These are phyloP conservation scores for Lipomyces starkeyi DNA, from an alignment of 805 yeast genomes.

Conservation along the genomic window DNA sequence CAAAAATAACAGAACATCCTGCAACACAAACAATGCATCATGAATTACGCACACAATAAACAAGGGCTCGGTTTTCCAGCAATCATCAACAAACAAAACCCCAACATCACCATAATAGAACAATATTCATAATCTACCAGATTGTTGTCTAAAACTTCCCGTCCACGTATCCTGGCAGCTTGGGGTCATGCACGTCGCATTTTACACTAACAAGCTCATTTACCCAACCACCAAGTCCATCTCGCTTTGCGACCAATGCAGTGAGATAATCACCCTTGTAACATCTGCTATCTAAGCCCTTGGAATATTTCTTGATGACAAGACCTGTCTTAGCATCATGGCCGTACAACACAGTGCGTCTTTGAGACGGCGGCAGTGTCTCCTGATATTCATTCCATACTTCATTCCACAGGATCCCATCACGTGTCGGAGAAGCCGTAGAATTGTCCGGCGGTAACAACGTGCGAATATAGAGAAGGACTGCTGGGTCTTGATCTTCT, in stretches of 20 bases:
- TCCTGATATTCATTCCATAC: slow-evolving; percentile 42
- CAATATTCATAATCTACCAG: neutral
- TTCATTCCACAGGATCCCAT: slow-evolving; percentile 41
- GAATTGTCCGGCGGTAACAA: slow-evolving; percentile 69
- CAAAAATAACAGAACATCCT: too few species aligned
- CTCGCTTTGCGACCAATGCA: slow-evolving; percentile 56
- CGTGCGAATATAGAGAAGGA: slow-evolving; percentile 71
- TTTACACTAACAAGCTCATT: slow-evolving; percentile 34
- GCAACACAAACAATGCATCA: too few species aligned
- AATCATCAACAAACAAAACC: neutral
- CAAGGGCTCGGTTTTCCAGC: neutral
- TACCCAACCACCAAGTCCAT: slow-evolving; percentile 38
- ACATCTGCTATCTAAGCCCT: slow-evolving; percentile 86
- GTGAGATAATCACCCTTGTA: slow-evolving; percentile 72
- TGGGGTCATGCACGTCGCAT: slow-evolving; percentile 38
- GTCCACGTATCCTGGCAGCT: slow-evolving; percentile 37
- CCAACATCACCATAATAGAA: neutral
- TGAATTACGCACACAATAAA: too few species aligned
- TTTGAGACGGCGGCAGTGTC: slow-evolving; percentile 41
- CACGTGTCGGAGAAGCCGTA: slow-evolving; percentile 55
- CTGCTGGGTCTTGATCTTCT: slow-evolving; percentile 64
- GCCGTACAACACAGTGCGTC: slow-evolving; percentile 70
- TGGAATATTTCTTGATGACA: slow-evolving; percentile 64
- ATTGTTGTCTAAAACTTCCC: slow-evolving; percentile 14
- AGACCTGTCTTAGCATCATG: slow-evolving; percentile 87